A percentile compares a stretch with the other conserved stretches of the same genome.
Evolutionary conservation across 2,329 filamentous ascomycete species (phyloP).

Genomic region (Ascochyta koolunga): DNA sequence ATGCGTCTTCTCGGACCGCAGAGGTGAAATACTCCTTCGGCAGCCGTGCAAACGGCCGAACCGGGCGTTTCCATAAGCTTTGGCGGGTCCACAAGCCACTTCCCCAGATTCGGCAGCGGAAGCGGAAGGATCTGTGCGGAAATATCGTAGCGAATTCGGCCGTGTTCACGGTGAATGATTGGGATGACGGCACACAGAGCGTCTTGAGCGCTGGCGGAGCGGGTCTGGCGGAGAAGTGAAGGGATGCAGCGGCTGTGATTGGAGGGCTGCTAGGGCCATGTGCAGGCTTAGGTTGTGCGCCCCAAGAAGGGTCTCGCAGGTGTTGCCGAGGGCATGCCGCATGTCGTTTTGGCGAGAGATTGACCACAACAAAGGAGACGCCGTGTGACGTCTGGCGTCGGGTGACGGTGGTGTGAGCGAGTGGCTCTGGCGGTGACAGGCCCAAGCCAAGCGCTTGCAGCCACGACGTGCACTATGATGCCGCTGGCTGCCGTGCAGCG

Average conservation of each 20-base stretch:
- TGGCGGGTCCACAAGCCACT: slow-evolving; percentile 14
- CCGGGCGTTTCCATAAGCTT: neutral
- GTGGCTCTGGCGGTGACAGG: neutral
- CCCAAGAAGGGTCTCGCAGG: slow-evolving; percentile 8
- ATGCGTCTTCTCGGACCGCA: too few species aligned
- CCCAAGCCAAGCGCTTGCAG: slow-evolving; percentile 1
- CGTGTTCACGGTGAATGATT: slow-evolving; percentile 2
- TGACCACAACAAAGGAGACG: slow-evolving; percentile 13
- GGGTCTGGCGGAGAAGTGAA: slow-evolving; percentile 6
- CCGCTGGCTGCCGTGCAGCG: slow-evolving; percentile 5
- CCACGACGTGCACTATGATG: slow-evolving; percentile 10
- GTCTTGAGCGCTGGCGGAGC: slow-evolving; percentile 5
- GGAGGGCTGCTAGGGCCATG: slow-evolving; percentile 6
- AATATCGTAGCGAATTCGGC: slow-evolving; percentile 9
- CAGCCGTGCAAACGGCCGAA: slow-evolving; percentile 1
- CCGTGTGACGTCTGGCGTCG: slow-evolving; percentile 16
- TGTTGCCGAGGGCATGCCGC: slow-evolving; percentile 6
- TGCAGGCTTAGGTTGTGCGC: slow-evolving; percentile 11
- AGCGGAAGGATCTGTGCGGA: slow-evolving; percentile 12
- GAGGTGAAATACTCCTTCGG: too few species aligned
- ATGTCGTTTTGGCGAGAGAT: slow-evolving; percentile 2
- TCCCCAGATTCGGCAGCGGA: slow-evolving; percentile 13
- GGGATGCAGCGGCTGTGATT: slow-evolving; percentile 6
- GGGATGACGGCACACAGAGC: slow-evolving; percentile 4
- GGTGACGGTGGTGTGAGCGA: slow-evolving; percentile 14